Conservation (phyloP, 2,329 filamentous ascomycete species). For the Graphilbum sp. region DNA sequence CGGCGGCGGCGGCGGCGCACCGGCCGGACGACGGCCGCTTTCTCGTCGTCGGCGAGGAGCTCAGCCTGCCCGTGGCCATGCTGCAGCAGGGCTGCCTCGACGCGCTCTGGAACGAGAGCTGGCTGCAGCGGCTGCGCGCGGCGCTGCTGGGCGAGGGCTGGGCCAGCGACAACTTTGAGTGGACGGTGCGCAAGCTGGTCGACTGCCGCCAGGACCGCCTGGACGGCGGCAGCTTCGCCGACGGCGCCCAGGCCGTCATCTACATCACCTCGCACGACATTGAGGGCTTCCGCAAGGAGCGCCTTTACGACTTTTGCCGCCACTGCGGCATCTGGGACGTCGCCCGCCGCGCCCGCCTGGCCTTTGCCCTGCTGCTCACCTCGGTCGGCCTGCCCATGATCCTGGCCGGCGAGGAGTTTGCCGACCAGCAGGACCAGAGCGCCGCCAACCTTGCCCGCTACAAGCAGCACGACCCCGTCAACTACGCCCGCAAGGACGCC, state of each 20-base stretch:
- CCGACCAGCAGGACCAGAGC: constrained; percentile 12
- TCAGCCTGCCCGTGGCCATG: constrained; percentile 11
- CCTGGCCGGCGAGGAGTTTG: constrained; percentile 14
- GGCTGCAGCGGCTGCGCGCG: constrained; percentile 9
- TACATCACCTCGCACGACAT: constrained; percentile 14
- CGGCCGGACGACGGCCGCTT: no score
- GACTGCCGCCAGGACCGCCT: constrained; percentile 9
- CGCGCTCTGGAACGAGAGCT: constrained; percentile 13
- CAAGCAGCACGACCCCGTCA: constrained; percentile 14
- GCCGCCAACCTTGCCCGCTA: constrained; percentile 7
- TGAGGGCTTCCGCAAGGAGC: constrained; percentile 12
- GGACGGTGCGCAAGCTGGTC: constrained; percentile 10
- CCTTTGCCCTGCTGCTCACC: constrained; percentile 12
- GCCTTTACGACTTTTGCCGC: constrained; percentile 11
- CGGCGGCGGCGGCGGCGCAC: constrained; percentile 8
- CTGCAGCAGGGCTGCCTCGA: constrained; percentile 8
- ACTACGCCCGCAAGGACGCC: constrained; percentile 11
- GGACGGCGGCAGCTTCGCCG: constrained; percentile 6
- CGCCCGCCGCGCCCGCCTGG: constrained; percentile 9
- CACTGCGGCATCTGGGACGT: constrained; percentile 10
- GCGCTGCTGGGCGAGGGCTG: constrained; percentile 9
- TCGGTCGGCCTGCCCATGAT: constrained; percentile 14
- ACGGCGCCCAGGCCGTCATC: constrained; percentile 12
- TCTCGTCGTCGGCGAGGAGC: constrained; percentile 13
- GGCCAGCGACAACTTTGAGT: constrained; percentile 10